Percentiles rank a stretch among this genome's conserved stretches.
Conservation (phyloP, 305 asterid species). For the Fraxinus nigra region DNA sequence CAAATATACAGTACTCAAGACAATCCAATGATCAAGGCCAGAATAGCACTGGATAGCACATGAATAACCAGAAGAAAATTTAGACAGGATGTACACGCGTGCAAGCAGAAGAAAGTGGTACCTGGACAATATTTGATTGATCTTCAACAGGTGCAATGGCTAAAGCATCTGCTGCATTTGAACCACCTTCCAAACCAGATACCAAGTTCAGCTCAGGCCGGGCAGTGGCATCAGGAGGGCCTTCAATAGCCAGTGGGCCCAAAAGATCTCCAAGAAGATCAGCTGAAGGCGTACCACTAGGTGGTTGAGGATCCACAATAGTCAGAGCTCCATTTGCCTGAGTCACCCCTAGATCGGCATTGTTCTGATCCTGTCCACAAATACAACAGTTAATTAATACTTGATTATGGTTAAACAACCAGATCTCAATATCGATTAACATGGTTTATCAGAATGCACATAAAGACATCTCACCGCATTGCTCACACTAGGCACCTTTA, state of each 20-base stretch:
- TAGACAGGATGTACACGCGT: neutral
- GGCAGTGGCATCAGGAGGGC: slow-evolving; percentile 33
- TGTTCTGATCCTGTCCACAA: slow-evolving; percentile 45
- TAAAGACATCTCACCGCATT: slow-evolving; percentile 52
- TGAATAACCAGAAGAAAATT: slow-evolving; percentile 17
- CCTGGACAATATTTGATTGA: slow-evolving; percentile 69
- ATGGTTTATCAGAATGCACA: slow-evolving; percentile 21
- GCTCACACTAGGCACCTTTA: slow-evolving; percentile 66
- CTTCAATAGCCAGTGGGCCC: slow-evolving; percentile 86
- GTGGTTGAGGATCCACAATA: slow-evolving; percentile 81
- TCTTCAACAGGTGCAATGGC: slow-evolving; percentile 82
- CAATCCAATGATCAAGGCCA: slow-evolving; percentile 4
- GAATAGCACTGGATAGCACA: slow-evolving; percentile 10
- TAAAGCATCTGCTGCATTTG: slow-evolving; percentile 58
- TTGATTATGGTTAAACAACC: slow-evolving; percentile 14
- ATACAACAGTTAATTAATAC: slow-evolving; percentile 19
- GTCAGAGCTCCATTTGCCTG: slow-evolving; percentile 80
- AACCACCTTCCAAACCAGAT: slow-evolving; percentile 45
- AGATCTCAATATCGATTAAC: slow-evolving; percentile 17
- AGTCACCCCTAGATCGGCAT: slow-evolving; percentile 46
- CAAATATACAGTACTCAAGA: slow-evolving; percentile 5
- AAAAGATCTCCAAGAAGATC: slow-evolving; percentile 95
- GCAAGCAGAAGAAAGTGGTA: slow-evolving; percentile 19
- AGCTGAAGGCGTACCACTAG: slow-evolving; percentile 56
- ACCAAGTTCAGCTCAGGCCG: slow-evolving; percentile 48